Base-by-base conservation (phyloP, 495 filamentous ascomycete species). In the Tuber aestivum region DNA sequence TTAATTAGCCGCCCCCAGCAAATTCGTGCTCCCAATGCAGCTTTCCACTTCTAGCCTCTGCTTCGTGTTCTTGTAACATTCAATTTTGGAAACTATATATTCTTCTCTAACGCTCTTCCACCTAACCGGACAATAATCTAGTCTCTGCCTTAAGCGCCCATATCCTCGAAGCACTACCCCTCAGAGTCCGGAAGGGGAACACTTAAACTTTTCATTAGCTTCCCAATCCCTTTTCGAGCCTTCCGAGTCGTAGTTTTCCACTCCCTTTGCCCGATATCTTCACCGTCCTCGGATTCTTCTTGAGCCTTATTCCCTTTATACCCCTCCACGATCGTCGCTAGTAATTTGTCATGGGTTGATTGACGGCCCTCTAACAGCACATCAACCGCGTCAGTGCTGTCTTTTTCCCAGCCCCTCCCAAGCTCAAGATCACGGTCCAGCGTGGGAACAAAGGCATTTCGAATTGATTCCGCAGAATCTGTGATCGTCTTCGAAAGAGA, bases 381-480 rank as follows among this genome's bases (percentile, higher is more conserved):
- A 35, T 65, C 56, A 65, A 65, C 56, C 56, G 56, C 56, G 35
- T 65, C 56, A 35, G 56, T 65, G 12, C 78, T 73, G 71, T 79
- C 78, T 50, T 32, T 72, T 41, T 76, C 77, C 78, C 78, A 79
- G 32, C 78, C 78, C 50, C 73, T 69, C 41, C 78, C 78, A 72
- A 79, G 45, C 40, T 70, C 42, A 48, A 79, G 65, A 6, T 70
- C 65, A 9, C 12, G 23, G 48, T 79, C 70, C 70, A 35, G 21
- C 16, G 71, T 70, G 23, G 32, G 61, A 18, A 70, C 37, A 69
- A 79, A 41, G 70, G 65, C 73, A 35, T 18, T 42, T 68, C 75
- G 76, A 38, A 79, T 72, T 2, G 76, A 79, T 14, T 72, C 56
- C 27, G 77, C 44, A 73, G 72, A 79, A 20, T 41, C n/a, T 23